A percentile compares a stretch with the other conserved stretches of the same genome.
phyloP scores from a whole-genome alignment of 192 early-diverging fungal species.

The Umbelopsis sp. region DNA sequence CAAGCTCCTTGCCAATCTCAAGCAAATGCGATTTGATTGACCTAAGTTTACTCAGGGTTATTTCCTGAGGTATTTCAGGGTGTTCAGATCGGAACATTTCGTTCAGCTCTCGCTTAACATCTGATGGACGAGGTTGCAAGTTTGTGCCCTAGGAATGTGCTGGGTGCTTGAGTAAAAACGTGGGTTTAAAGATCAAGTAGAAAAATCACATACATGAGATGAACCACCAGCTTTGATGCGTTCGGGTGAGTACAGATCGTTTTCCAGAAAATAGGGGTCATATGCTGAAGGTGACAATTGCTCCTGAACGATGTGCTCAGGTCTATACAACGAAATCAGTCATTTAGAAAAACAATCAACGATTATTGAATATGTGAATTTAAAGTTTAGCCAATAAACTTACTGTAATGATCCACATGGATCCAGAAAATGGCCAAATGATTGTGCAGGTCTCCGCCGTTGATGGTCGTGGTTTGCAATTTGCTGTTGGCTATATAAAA shows the following conservation, averaged over 20 bases:
- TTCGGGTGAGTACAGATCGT: not conserved
- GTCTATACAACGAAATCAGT: constrained; percentile 23
- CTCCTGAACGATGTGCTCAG: constrained; percentile 22
- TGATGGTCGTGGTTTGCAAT: constrained; percentile 28
- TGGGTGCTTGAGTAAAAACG: not conserved
- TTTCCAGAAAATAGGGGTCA: constrained; percentile 83
- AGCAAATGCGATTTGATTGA: constrained; percentile 77
- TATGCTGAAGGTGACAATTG: constrained; percentile 43
- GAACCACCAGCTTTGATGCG: constrained; percentile 1
- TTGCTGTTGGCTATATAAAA: constrained; percentile 27
- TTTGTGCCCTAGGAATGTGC: not conserved
- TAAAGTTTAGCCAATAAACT: constrained; percentile 2
- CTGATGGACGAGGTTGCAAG: constrained; percentile 60
- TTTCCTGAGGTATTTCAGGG: constrained; percentile 73
- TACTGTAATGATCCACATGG: constrained; percentile 56
- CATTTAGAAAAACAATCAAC: not conserved
- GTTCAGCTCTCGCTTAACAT: constrained; percentile 87
- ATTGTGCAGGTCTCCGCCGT: constrained; percentile 40
- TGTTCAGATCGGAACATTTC: constrained; percentile 82
- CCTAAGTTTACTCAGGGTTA: constrained; percentile 90
- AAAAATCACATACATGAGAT: constrained; percentile 14
- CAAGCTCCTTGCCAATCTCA: constrained; percentile 63
- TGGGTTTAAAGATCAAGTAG: no score
- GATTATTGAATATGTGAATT: not conserved
- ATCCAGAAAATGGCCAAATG: constrained; percentile 54